Percentiles rank a stretch among this genome's conserved stretches.
phyloP scores from a whole-genome alignment of 2,329 filamentous ascomycete species.

The Claviceps pusilla region DNA sequence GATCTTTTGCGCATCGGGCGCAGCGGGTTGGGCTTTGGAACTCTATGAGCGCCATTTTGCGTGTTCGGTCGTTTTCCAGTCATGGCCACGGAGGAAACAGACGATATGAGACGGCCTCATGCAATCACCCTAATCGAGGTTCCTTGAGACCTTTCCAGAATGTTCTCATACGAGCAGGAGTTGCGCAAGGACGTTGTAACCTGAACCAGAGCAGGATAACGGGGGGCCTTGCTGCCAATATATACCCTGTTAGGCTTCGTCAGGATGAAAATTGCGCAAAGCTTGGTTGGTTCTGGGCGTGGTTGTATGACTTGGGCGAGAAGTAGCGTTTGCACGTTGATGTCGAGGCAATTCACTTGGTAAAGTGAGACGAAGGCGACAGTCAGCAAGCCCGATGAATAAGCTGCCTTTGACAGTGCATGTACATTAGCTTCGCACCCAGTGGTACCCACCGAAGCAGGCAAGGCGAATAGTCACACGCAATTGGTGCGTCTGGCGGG shows the following conservation, averaged over 20 bases:
- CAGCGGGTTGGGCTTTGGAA: constrained; percentile 21
- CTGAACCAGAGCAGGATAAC: background rate
- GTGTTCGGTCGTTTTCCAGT: constrained; percentile 25
- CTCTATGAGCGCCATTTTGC: constrained; percentile 18
- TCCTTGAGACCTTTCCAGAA: background rate
- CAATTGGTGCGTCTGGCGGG: too few species aligned
- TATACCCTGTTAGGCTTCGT: background rate
- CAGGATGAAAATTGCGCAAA: background rate
- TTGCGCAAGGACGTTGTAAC: background rate
- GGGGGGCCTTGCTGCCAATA: background rate
- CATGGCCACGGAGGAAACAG: constrained; percentile 19
- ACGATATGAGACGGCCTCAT: background rate
- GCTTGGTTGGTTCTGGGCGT: background rate
- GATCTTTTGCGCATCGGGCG: constrained; percentile 26
- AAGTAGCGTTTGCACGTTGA: background rate
- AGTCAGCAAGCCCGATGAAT: background rate
- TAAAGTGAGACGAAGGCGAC: background rate
- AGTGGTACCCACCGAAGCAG: too few species aligned
- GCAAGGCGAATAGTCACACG: too few species aligned
- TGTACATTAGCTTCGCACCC: too few species aligned
- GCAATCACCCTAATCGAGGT: background rate
- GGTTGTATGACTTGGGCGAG: background rate
- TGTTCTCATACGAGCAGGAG: background rate
- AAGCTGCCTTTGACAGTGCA: background rate
- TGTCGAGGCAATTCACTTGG: background rate